phyloP scores from a whole-genome alignment of 768 basidiomycete species.

The Lyophyllum semitale region DNA sequence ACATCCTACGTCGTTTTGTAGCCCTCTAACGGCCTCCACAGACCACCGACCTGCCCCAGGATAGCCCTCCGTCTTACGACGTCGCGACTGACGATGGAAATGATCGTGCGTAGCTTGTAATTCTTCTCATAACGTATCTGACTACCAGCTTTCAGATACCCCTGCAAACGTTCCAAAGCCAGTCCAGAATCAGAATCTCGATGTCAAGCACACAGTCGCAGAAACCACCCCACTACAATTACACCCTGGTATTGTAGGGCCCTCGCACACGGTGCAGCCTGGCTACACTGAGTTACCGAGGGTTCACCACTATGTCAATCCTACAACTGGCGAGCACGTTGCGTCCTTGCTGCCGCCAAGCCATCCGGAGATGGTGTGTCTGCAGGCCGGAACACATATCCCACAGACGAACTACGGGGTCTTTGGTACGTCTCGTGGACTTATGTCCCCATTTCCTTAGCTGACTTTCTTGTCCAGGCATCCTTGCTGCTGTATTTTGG shows the following conservation, averaged over 20 bases:
- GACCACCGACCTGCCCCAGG: conserved; percentile 23
- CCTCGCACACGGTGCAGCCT: conserved; percentile 20
- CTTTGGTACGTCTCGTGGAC: conserved; percentile 50
- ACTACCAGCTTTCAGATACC: not conserved
- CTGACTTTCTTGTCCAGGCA: conserved; percentile 42
- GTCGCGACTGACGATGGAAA: conserved; percentile 27
- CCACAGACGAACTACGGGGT: conserved; percentile 66
- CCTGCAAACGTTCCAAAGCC: not conserved
- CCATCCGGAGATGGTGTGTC: conserved; percentile 83
- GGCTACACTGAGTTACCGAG: conserved; percentile 34
- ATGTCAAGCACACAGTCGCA: conserved; percentile 7
- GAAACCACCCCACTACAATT: conserved; percentile 3
- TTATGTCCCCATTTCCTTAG: not conserved
- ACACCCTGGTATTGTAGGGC: conserved; percentile 15
- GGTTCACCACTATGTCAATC: conserved; percentile 72
- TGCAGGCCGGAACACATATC: conserved; percentile 76
- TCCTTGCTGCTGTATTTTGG: conserved; percentile 84
- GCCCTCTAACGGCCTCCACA: conserved; percentile 8
- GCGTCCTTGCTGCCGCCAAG: conserved; percentile 71
- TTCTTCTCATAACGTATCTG: not conserved
- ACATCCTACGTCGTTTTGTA: not conserved
- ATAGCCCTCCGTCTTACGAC: conserved; percentile 57
- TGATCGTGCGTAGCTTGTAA: conserved; percentile 25
- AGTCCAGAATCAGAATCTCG: conserved; percentile 3
- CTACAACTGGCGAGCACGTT: conserved; percentile 55